These are phyloP conservation scores for Plasmodium ovale DNA, from an alignment of 169 alveolate species.

Conservation along the genomic window DNA sequence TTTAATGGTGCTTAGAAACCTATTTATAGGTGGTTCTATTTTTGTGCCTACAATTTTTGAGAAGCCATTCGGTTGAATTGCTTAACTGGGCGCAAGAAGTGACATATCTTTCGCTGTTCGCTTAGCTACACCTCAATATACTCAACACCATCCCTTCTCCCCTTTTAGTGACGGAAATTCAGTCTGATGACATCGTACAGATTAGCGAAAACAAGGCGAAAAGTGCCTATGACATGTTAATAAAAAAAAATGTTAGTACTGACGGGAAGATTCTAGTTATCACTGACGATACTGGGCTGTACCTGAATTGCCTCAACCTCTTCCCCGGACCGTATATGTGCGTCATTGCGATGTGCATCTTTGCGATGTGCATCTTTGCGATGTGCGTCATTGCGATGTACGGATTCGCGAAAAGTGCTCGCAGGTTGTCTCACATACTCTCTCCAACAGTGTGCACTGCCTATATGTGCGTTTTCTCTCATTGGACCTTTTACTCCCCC, in stretches of 20 bases:
- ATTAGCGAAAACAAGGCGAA: constrained; percentile 38
- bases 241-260: not conserved
- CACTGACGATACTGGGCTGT: constrained; percentile 66
- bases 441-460: not conserved
- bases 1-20: not conserved
- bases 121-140: not conserved
- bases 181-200: constrained; percentile 47
- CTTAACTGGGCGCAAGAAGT: no score
- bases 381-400: constrained; percentile 3
- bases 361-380: no score
- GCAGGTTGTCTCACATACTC: not conserved
- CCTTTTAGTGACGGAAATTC: constrained; percentile 24
- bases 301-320: constrained; percentile 12
- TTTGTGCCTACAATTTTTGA: not conserved
- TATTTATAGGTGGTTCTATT: not conserved
- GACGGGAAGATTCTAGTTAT: constrained; percentile 1
- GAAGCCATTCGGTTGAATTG: no score
- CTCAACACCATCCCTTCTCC: not conserved
- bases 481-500: not conserved
- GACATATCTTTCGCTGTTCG: no score
- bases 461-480: not conserved
- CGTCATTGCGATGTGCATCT: not conserved
- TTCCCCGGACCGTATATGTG: constrained; percentile 71
- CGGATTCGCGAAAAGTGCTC: no score
- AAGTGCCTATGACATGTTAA: constrained; percentile 40